Evolutionary conservation across 2,329 filamentous ascomycete genomes (phyloP).

Genomic region (Metarhizium humberi): DNA sequence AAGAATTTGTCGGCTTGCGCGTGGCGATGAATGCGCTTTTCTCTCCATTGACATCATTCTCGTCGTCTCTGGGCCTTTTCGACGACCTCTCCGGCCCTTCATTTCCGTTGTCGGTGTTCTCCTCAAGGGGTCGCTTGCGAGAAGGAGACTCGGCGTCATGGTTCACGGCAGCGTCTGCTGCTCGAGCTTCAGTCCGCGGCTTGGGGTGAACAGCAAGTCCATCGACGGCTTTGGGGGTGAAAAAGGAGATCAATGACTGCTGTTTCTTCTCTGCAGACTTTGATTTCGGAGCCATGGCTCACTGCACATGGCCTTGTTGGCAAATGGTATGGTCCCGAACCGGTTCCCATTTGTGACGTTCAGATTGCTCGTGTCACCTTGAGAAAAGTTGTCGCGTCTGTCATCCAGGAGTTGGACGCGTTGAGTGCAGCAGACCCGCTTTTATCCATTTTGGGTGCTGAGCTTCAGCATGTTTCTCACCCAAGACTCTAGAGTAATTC

Average conservation of each 20-base stretch:
- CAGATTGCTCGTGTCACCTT: neutral
- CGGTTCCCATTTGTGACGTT: neutral
- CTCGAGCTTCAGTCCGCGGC: conserved; percentile 19
- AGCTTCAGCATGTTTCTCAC: neutral
- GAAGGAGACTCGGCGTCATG: conserved; percentile 19
- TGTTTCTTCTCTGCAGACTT: conserved; percentile 51
- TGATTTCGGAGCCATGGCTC: conserved; percentile 26
- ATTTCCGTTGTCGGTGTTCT: conserved; percentile 35
- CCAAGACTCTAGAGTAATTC: too few relatives aligned
- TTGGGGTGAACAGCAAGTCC: conserved; percentile 28
- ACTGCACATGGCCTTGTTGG: neutral
- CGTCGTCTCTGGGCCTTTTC: conserved; percentile 34
- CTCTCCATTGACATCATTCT: conserved; percentile 24
- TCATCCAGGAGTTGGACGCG: neutral
- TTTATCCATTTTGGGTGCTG: neutral
- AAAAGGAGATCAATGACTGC: conserved; percentile 79
- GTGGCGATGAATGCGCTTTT: conserved; percentile 25
- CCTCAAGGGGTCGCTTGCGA: conserved; percentile 43
- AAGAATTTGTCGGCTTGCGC: neutral
- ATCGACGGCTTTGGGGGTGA: conserved; percentile 53
- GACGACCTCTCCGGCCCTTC: conserved; percentile 24
- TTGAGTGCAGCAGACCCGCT: neutral
- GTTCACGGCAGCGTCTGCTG: conserved; percentile 16
- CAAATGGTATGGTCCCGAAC: neutral
- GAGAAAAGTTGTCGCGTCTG: neutral